Base-by-base conservation (phyloP, 495 filamentous ascomycete genomes). In the Lasiosphaeris hirsuta region DNA sequence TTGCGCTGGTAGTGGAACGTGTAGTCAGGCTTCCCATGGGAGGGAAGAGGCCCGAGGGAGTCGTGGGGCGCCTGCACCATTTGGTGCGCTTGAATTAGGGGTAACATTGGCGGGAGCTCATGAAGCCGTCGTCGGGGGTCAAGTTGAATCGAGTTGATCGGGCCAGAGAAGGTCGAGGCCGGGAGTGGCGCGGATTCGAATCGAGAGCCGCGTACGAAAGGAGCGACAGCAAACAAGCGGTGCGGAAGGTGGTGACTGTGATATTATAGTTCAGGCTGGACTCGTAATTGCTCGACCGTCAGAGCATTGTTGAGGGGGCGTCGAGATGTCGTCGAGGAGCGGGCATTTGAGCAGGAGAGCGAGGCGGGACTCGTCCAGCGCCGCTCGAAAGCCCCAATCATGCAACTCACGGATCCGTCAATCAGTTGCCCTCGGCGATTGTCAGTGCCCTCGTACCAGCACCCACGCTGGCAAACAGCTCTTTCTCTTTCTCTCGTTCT, bases 41-140 rank as follows among this genome's bases (percentile, higher is more conserved):
- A 52, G 37, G 69, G 68, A 43, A 66, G 61, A 33, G 66, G 62
- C 40, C 66, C 61, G 13, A 67, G 62, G 17, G 65, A 58, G 50
- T 77, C 72, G 58, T 76, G 65, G 45, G 66, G 70, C 11, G 68
- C 65, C 43, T 66, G 75, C 76, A 79, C 76, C 76, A 72, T 71
- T 51, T 68, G 76, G 76, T 77, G 76, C 72, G 69, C 71, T 56
- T 78, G 75, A 47, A 78, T 63, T 58, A 75, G 69, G 47, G 75
- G 73, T 45, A 75, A 63, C 76, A 78, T 78, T 45, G 68, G 59
- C 63, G 50, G 49, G 52, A 49, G 39, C 35, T 54, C 54, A 65
- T 60, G 45, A 50, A 58, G 42, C 14, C 35, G 46, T 43, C 23
- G 37, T 49, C 9, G 15, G 52, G 23, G n/a, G n/a, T 36, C 17